Evolutionary conservation across 2,329 filamentous ascomycete genomes (phyloP), one percentile per base, ranked within the genome.

Genomic region (Fusarium praegraminearum): DNA sequence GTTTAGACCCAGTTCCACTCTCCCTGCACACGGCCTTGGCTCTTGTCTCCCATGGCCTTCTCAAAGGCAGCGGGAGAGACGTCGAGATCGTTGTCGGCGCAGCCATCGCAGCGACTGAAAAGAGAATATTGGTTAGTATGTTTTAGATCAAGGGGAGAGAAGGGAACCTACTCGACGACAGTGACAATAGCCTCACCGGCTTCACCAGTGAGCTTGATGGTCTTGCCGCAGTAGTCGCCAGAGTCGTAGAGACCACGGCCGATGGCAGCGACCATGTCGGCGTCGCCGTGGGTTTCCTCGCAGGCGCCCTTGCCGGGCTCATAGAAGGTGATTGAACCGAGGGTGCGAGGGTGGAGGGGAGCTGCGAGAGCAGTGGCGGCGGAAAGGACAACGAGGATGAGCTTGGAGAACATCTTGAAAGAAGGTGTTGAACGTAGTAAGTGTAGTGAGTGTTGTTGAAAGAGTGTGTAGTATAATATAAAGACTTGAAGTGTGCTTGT

Each of bases 211-310:
- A 92, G 85, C 28, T 90, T 83, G n/a, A 96, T 86, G 76, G 83
- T 88, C 73, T 83, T 82, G 3, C 89, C 90, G 73, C 93, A 95
- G 2, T 80, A 76, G 6, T 81, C 79, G 2, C 82, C 82, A 0
- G 87, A 84, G 76, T 94, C 91, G 75, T 88, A 95, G 7, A 92
- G 76, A n/a, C 84, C 75, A 72, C 90, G 86, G 3, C 90, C 90
- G 1, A 95, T 84, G 1, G 92, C 87, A 36, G 87, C 90, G 41
- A 94, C 86, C 59, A 84, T 75, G 59, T 93, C 90, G 10, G 77
- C 78, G 10, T 83, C 81, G 2, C 76, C 78, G 55, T 86, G 88
- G 2, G 79, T 83, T 33, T 85, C 78, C 7, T 92, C 92, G 76
- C 93, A 95, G 1, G 91, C 89, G 15, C 92, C 92, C 6, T 93